A percentile compares a stretch with the other conserved stretches of the same genome.
phyloP scores from a whole-genome alignment of 1,284 basidiomycete species.

The Leccinum pallidistipes region DNA sequence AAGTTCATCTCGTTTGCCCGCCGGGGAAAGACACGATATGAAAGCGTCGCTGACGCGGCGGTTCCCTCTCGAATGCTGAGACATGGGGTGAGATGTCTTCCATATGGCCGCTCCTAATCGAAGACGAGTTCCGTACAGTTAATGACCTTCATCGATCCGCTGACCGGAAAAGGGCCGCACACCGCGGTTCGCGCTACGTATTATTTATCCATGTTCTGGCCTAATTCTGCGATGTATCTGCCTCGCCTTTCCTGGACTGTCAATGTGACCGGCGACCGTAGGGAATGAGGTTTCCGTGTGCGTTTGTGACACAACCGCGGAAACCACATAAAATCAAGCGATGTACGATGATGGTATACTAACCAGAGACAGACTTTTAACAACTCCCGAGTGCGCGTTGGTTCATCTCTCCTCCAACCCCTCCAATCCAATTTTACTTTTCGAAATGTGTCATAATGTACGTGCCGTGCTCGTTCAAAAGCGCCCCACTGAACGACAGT shows the following conservation, averaged over 20 bases:
- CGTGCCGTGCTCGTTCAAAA: constrained; percentile 28
- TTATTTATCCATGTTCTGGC: constrained; percentile 25
- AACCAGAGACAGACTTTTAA: constrained; percentile 21
- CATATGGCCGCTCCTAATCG: neutral
- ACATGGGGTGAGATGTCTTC: constrained; percentile 1
- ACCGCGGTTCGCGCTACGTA: constrained; percentile 24
- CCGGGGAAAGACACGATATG: constrained; percentile 17
- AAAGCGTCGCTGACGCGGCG: constrained; percentile 5
- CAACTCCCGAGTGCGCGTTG: constrained; percentile 16
- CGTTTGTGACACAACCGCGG: constrained; percentile 35
- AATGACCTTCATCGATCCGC: constrained; percentile 17
- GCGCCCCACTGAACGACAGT: constrained; percentile 7
- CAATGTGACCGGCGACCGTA: constrained; percentile 35
- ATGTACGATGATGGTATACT: constrained; percentile 16
- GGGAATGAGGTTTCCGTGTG: constrained; percentile 44
- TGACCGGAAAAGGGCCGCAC: constrained; percentile 9
- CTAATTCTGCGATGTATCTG: constrained; percentile 31
- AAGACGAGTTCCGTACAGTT: constrained; percentile 11
- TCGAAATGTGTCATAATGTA: constrained; percentile 76
- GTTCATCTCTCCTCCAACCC: constrained; percentile 17
- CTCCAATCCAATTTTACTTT: constrained; percentile 17
- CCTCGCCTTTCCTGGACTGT: constrained; percentile 39
- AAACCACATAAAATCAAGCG: constrained; percentile 34
- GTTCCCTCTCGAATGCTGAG: constrained; percentile 3
- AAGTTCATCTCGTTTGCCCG: constrained; percentile 19